Conservation (phyloP, 2,329 filamentous ascomycete genomes). For the Fusarium virguliforme region DNA sequence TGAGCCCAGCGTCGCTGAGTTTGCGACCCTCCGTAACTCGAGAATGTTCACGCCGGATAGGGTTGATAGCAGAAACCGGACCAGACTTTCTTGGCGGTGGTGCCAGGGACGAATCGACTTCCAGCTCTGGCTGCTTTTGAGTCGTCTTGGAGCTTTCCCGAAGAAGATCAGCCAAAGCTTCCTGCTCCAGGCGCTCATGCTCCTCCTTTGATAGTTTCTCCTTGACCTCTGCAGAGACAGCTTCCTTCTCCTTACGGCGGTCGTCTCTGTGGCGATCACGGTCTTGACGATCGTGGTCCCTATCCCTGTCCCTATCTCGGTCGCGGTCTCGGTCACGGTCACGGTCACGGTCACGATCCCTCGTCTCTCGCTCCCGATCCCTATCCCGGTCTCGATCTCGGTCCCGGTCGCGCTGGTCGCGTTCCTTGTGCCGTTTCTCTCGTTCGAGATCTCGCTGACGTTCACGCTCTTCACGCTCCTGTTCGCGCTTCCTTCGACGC, state of each 20-base stretch:
- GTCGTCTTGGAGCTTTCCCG: slow-evolving; percentile 70
- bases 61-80: slow-evolving; percentile 73
- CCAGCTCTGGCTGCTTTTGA: slow-evolving; percentile 68
- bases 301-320: slow-evolving; percentile 53
- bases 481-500: slow-evolving; percentile 66
- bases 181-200: slow-evolving; percentile 70
- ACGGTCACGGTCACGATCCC: slow-evolving; percentile 53
- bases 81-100: slow-evolving; percentile 69
- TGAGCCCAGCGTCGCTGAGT: slow-evolving; percentile 52
- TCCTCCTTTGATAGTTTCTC: slow-evolving; percentile 73
- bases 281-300: slow-evolving; percentile 50
- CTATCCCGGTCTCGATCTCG: slow-evolving; percentile 55
- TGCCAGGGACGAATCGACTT: slow-evolving; percentile 70
- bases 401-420: slow-evolving; percentile 58
- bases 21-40: slow-evolving; percentile 63
- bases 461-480: slow-evolving; percentile 71
- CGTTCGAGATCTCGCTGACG: slow-evolving; percentile 60
- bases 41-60: slow-evolving; percentile 65
- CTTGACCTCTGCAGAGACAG: slow-evolving; percentile 64
- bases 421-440: slow-evolving; percentile 60
- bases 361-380: slow-evolving; percentile 44
- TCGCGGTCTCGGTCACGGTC: slow-evolving; percentile 52
- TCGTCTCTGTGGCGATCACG: slow-evolving; percentile 54
- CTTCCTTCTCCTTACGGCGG: slow-evolving; percentile 56
- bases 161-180: slow-evolving; percentile 71